Evolutionary conservation across 768 basidiomycete species (phyloP), one percentile per base, ranked within the genome.

Genomic region (Porphyrellus cyaneotinctus): DNA sequence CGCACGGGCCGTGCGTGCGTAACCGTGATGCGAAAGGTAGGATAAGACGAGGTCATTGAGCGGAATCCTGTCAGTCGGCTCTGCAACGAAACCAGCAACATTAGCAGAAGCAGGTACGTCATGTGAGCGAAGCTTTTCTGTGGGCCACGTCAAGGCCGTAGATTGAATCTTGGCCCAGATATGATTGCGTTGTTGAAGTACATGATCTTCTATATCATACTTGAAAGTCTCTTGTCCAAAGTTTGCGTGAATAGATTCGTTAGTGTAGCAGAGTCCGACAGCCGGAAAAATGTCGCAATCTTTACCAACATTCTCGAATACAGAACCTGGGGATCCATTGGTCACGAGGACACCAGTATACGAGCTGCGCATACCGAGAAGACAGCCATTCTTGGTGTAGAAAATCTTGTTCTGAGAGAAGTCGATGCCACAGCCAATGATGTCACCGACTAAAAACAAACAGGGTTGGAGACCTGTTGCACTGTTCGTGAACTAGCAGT

Each of bases 391-490:
- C 74, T 88, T 93, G 28, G 94, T 97, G 67, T 87, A 97, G 70
- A 97, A 97, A 0, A 84, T 85, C 50, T 79, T 77, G 52, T 88
- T 78, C 18, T 79, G 82, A 39, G 84, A 85, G 64, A 93, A 97
- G 70, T 97, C 92, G 53, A 98, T 78, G 1, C 95, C 95, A 63
- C 93, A 95, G 12, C 95, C 95, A 53, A 99, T 79, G 23, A 86
- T 72, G 66, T 99, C 95, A 9, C 87, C 88, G 39, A 84, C 93
- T 95, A 53, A 43, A 38, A 41, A 18, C 10, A 52, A 45, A 56
- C 47, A 43, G 31, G 49, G 49, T 58, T 49, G 49, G 20, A 39
- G 13, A 4, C 37, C 23, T 39, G 22, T 26, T 53, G 17, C 2
- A 32, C 14, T 37, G 7, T 20, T 36, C 18, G 41, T n/a, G 24